Conservation (phyloP, 371 early-diverging fungal species). For the Smittium mucronatum region DNA sequence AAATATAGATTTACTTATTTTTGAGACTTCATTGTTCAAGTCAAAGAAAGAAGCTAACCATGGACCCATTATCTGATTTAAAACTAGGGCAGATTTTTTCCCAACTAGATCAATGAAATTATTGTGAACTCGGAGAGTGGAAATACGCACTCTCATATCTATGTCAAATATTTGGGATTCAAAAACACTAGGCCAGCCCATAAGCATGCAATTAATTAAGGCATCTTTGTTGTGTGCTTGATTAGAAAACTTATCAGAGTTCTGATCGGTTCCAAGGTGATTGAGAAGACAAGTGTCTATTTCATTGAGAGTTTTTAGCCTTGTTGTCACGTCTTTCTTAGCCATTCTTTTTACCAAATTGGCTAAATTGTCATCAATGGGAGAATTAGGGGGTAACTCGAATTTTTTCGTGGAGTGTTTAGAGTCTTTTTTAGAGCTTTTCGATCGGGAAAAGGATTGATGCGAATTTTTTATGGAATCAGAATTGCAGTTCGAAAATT, state of each 20-base stretch:
- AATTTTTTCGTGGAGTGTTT: background rate
- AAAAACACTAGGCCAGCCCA: constrained; percentile 31
- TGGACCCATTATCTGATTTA: constrained; percentile 24
- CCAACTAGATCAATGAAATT: constrained; percentile 20
- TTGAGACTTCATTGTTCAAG: constrained; percentile 21
- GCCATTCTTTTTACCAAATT: constrained; percentile 29
- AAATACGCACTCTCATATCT: constrained; percentile 27
- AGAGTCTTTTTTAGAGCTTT: background rate
- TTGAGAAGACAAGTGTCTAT: constrained; percentile 21
- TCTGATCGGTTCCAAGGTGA: constrained; percentile 6
- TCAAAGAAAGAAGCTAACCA: constrained; percentile 32
- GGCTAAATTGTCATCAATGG: constrained; percentile 29
- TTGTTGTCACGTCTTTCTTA: constrained; percentile 31
- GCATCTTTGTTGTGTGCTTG: background rate
- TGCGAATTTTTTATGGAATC: too few relatives aligned
- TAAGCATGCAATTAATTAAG: constrained; percentile 23
- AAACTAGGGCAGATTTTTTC: constrained; percentile 23
- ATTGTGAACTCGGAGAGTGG: constrained; percentile 16
- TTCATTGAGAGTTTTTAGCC: constrained; percentile 30
- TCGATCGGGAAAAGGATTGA: too few relatives aligned
- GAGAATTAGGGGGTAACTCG: background rate
- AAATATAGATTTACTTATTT: constrained; percentile 10
- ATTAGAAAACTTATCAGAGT: background rate
- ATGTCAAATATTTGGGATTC: constrained; percentile 26
- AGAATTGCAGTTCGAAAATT: background rate